Base-by-base conservation (phyloP, 2,329 filamentous ascomycete species). In the Ustilaginoidea virens region DNA sequence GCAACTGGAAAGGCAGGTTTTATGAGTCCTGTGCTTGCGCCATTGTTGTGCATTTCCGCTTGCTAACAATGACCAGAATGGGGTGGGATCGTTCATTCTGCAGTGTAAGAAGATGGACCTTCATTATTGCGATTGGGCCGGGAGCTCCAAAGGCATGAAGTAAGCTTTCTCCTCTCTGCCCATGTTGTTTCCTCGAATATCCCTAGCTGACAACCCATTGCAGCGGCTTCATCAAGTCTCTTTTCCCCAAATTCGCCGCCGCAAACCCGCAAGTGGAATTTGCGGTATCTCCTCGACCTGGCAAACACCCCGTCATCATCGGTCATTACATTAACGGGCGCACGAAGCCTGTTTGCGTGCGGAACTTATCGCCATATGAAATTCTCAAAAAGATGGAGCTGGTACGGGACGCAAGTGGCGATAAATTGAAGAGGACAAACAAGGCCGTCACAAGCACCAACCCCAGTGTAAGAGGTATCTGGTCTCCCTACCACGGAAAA, bases 51-150 rank as follows among this genome's bases (percentile, higher is more conserved):
- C n/a, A n/a, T n/a, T n/a, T n/a, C n/a, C n/a, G n/a, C n/a, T n/a
- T 5, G 32, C 47, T 43, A 27, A 45, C 35, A 24, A 22, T 19
- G 4, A 25, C 5, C 19, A 96, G 86, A 96, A 98, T 63, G 90
- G 90, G 66, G 68, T 96, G 42, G 87, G 87, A 47, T 81, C 86
- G 52, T 96, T 96, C 64, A 82, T 98, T 56, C 72, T 94, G 33
- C 87, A 93, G 63, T 98, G 90, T 74, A 92, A 83, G 66, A 80
- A 78, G 50, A 65, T 98, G 53, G 82, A 93, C 54, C 82, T 98
- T 49, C 81, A 92, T 61, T 98, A 93, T 63, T 96, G 90, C 64
- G 85, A 96, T 66, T 86, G 80, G 72, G 82, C 80, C 33, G 90
- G 86, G 38, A 92, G 82, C 54, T 96, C 87, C 21, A 74, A 63